Base-by-base conservation (phyloP, 2,329 filamentous ascomycete genomes). In the Beauveria sp. region DNA sequence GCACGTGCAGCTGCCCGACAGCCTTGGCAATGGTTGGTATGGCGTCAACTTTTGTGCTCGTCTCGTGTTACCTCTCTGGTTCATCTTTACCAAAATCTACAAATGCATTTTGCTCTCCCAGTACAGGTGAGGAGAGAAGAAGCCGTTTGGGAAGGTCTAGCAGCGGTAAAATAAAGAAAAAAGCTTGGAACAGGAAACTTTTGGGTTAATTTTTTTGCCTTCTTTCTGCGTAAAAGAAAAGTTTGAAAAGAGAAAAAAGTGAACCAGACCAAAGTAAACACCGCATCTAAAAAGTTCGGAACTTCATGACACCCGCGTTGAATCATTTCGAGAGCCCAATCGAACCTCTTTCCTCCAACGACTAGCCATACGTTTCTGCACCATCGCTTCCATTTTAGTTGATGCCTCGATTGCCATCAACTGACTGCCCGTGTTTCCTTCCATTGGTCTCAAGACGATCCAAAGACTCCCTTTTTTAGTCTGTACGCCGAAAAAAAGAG, bases 181-280 rank as follows among this genome's bases (percentile, higher is more conserved):
- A 43, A n/a, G 12, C 16, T 26, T 12, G 26, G 18, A 47, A 50
- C 53, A 56, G 42, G 53, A 51, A 60, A 26, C 49, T 60, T 58
- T 60, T 46, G 57, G 49, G 26, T 53, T 53, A 14, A 55, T n/a
- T 49, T 47, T 40, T 49, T 61, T 16, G 42, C 5, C 24, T 40
- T 54, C 22, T 57, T 50, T 61, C 51, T 20, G 63, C 58, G 51
- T 52, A 60, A 63, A 64, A 56, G 62, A 51, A 58, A 65, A 54
- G 56, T 38, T 50, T 60, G 57, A 62, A 63, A 65, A 54, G 57
- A 64, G 52, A 66, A 55, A 63, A 64, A 64, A 62, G 57, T 34
- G 26, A 61, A 61, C 50, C 50, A 61, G 58, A 56, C 51, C 52
- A 56, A 56, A 57, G 38, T 52, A 56, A 61, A 61, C 59, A 61